phyloP scores from a whole-genome alignment of 176 grass and related monocot genomes.

The Oryza glaberrima region DNA sequence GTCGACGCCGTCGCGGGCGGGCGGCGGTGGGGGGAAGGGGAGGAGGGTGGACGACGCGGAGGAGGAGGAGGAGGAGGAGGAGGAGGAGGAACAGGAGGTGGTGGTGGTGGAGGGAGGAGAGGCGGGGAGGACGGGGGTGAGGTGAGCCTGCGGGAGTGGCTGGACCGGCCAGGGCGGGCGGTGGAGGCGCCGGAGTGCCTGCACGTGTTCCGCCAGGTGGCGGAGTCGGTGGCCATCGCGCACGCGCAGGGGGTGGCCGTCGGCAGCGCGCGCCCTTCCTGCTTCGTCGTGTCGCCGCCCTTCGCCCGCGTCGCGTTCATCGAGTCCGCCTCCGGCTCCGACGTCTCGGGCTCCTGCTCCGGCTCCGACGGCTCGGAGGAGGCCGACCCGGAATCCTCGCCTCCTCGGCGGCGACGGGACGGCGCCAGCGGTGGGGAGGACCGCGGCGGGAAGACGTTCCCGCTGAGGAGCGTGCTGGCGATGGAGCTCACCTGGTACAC shows the following conservation, averaged over 20 bases:
- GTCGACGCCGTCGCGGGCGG: slow-evolving; percentile 7
- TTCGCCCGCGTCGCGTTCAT: slow-evolving; percentile 92
- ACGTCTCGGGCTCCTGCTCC: slow-evolving; percentile 71
- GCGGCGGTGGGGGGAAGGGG: slow-evolving; percentile 30
- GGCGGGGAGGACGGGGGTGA: slow-evolving; percentile 50
- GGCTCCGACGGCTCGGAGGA: slow-evolving; percentile 68
- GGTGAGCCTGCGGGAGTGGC: slow-evolving; percentile 90
- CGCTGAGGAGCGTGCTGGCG: slow-evolving; percentile 72
- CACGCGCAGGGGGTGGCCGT: slow-evolving; percentile 92
- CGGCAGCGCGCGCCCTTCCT: slow-evolving; percentile 79
- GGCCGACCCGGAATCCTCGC: slow-evolving; percentile 19
- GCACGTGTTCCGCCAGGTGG: slow-evolving; percentile 93
- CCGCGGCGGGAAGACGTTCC: slow-evolving; percentile 61
- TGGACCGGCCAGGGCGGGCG: slow-evolving; percentile 61
- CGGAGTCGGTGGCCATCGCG: slow-evolving; percentile 73
- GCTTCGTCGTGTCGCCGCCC: slow-evolving; percentile 89
- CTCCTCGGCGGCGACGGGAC: neutral
- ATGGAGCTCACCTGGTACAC: slow-evolving; percentile 95
- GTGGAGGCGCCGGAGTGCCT: slow-evolving; percentile 85
- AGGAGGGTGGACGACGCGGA: neutral
- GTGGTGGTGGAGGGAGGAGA: slow-evolving; percentile 36
- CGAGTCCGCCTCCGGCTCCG: slow-evolving; percentile 81
- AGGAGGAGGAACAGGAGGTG: neutral
- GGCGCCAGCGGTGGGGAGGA: slow-evolving; percentile 20
- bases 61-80: neutral